Evolutionary conservation across 2,329 filamentous ascomycete genomes (phyloP).

Genomic region (Ophiosphaerella narmari): DNA sequence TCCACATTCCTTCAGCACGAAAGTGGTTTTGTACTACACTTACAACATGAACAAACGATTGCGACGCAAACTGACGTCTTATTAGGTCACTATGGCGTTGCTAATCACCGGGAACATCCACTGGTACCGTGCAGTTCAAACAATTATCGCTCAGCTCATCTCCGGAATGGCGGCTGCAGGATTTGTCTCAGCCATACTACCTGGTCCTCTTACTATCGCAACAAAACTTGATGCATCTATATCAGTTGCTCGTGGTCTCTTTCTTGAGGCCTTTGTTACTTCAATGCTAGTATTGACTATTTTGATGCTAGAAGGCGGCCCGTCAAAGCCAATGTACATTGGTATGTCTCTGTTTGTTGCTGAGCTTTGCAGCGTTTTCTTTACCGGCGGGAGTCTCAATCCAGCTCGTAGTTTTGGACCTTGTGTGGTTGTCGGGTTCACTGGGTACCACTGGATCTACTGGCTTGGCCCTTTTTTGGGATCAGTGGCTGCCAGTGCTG

Average conservation of each 20-base stretch:
- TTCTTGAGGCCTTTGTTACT: conserved; percentile 40
- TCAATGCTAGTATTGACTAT: conserved; percentile 43
- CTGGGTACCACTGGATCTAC: conserved; percentile 47
- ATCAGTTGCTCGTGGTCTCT: conserved; percentile 30
- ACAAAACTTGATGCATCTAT: conserved; percentile 29
- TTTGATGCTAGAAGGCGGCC: conserved; percentile 62
- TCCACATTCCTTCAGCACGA: neutral
- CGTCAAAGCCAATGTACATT: conserved; percentile 72
- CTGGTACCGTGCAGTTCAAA: conserved; percentile 28
- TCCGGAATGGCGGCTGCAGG: conserved; percentile 36
- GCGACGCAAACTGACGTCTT: neutral
- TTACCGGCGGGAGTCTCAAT: conserved; percentile 53
- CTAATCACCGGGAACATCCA: conserved; percentile 25
- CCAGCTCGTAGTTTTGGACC: conserved; percentile 54
- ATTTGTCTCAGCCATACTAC: conserved; percentile 37
- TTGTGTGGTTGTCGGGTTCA: conserved; percentile 47
- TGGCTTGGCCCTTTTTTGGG: conserved; percentile 53
- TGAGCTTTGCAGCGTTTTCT: conserved; percentile 55
- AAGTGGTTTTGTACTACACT: neutral
- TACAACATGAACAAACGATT: neutral
- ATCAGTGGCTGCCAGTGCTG: conserved; percentile 51
- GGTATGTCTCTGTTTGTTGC: conserved; percentile 70
- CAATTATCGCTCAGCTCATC: conserved; percentile 35
- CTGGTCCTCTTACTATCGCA: conserved; percentile 29
- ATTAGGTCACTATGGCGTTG: conserved; percentile 31